Conservation (phyloP, 305 asterid genomes). For the Caryopteris hybrid region DNA sequence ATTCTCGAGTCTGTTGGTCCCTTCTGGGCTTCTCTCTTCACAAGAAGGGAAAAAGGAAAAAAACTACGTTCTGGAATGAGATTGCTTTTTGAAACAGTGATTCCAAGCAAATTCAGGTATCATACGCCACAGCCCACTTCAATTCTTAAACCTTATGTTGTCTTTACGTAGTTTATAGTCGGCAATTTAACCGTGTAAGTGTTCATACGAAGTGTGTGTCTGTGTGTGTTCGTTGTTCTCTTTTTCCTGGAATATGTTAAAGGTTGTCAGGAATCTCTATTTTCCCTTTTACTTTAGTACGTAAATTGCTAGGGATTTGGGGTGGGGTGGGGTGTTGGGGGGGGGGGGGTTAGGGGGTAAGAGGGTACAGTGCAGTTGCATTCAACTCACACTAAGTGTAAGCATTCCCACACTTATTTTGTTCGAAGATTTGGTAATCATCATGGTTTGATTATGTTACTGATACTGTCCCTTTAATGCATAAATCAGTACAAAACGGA, state of each 20-base stretch:
- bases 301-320: background rate
- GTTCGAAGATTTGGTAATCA: background rate
- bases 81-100: background rate
- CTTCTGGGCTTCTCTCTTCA: background rate
- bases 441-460: constrained; percentile 5
- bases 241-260: constrained; percentile 1
- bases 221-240: background rate
- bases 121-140: background rate
- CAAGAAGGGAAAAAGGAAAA: background rate
- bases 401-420: constrained; percentile 20
- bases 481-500: background rate
- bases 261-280: constrained; percentile 11
- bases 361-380: background rate
- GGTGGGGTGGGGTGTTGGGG: background rate
- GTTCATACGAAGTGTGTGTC: background rate
- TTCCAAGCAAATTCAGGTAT: constrained; percentile 25
- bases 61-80: no score
- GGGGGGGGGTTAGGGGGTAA: background rate
- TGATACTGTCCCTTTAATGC: constrained; percentile 3
- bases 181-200: background rate
- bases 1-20: background rate
- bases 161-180: background rate
- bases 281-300: background rate
- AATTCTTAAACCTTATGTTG: background rate
- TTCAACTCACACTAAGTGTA: constrained; percentile 4